phyloP scores from a whole-genome alignment of 441 rosid species.

The Pelargonium myrrhifolium region DNA sequence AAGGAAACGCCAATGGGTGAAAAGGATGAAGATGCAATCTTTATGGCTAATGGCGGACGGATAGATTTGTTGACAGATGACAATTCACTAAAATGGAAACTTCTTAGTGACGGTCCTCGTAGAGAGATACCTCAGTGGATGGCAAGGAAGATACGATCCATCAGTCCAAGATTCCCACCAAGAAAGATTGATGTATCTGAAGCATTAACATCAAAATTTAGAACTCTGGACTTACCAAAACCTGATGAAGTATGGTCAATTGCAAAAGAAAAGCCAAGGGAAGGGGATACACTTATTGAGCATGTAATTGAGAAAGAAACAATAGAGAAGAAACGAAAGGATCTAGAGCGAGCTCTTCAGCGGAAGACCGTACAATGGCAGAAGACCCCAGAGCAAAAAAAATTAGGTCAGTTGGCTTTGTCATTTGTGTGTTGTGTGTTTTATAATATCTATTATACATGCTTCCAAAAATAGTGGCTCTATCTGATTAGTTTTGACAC shows the following conservation, averaged over 20 bases:
- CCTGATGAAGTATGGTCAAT: constrained; percentile 46
- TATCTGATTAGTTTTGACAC: constrained; percentile 3
- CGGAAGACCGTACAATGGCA: constrained; percentile 30
- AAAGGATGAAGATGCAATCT: constrained; percentile 29
- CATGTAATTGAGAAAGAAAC: constrained; percentile 42
- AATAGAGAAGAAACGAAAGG: constrained; percentile 39
- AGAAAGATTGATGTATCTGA: constrained; percentile 29
- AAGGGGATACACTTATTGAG: constrained; percentile 36
- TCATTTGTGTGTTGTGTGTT: not conserved
- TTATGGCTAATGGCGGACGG: constrained; percentile 36
- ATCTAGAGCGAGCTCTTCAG: constrained; percentile 31
- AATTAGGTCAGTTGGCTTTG: constrained; percentile 26
- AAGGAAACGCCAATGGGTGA: constrained; percentile 19
- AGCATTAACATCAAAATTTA: constrained; percentile 24
- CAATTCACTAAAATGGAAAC: constrained; percentile 45
- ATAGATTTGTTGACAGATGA: constrained; percentile 41
- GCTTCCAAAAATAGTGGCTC: not conserved
- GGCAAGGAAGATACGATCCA: constrained; percentile 38
- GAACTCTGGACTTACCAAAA: constrained; percentile 33
- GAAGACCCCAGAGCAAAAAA: constrained; percentile 31
- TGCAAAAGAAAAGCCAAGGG: constrained; percentile 38
- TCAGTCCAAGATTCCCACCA: constrained; percentile 43
- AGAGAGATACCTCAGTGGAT: constrained; percentile 44
- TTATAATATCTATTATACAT: not conserved
- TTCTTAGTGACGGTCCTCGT: constrained; percentile 44